Evolutionary conservation across 164 flowering plant species (phyloP), one percentile per base, ranked within the genome.

Genomic region (Santalum album): DNA sequence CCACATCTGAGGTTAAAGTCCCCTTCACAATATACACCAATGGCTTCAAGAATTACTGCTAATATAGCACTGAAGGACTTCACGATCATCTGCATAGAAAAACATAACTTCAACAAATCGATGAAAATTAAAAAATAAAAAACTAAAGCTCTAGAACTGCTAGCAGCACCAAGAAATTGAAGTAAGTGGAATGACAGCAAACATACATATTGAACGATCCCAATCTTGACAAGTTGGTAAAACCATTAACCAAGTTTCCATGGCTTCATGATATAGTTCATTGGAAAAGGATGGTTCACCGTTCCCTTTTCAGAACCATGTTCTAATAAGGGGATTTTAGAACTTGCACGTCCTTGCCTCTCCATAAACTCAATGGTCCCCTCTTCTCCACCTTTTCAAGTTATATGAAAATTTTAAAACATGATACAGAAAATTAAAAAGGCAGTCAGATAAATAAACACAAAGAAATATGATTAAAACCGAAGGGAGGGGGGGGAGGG

Each of bases 181-280:
- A 43, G 16, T 12, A 0, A 19, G 15, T 17, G 3, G 14, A 29
- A 39, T 21, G 59, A 36, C 19, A 53, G 55, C 10, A 52, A 43
- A 72, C 99, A 68, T 89, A 94, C 99, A 79, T 94, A 94, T 73
- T 94, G 99, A 58, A 94, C 90, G 59, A 89, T 87, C 27, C 99
- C 97, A 61, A 89, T 55, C 74, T 94, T 94, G 61, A 89, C 72
- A 44, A 87, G 77, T 78, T 80, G 96, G 74, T 87, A 94, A 69
- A 89, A 80, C 95, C 96, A 77, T 55, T 65, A 74, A 67, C 92
- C 87, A 60, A 89, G 86, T 66, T 70, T 79, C 99, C 96, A 89
- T 22, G 97, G 95, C 67, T 79, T 85, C 34, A 94, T 53, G 51
- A 94, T 11, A 26, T 61, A 80, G 17, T 85, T 94, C 84, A 94